These are phyloP conservation scores for Lathyrus aphaca DNA, from an alignment of 306 rosid species.

Conservation along the genomic window DNA sequence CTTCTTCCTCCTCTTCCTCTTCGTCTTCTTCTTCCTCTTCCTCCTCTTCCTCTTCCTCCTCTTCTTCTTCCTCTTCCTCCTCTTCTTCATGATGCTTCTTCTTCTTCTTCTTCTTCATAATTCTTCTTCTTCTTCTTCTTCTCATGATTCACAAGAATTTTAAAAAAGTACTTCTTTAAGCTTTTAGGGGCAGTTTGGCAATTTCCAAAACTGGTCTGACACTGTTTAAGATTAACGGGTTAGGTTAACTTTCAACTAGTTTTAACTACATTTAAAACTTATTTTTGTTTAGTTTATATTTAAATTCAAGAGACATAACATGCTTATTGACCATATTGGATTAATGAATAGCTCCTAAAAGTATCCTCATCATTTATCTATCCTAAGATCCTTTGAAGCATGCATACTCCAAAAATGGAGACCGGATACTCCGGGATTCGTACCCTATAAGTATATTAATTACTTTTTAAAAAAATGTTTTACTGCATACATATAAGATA, in stretches of 20 bases:
- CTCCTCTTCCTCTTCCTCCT: constrained; percentile 18
- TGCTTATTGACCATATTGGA: no score
- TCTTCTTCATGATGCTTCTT: no score
- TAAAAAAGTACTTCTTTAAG: neutral
- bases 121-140: constrained; percentile 15
- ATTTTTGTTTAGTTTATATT: neutral
- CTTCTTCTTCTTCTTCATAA: constrained; percentile 21
- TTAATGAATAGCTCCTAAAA: neutral
- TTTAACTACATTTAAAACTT: neutral
- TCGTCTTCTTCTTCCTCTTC: constrained; percentile 24
- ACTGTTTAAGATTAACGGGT: neutral
- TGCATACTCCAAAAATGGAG: neutral
- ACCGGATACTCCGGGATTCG: neutral
- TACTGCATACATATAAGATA: neutral
- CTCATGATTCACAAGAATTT: constrained; percentile 17
- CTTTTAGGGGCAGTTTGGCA: constrained; percentile 26
- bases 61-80: constrained; percentile 23
- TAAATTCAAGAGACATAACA: neutral
- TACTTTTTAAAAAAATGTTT: neutral
- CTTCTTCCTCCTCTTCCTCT: constrained; percentile 21
- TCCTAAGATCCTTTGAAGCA: neutral
- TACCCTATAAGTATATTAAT: neutral
- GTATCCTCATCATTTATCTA: neutral
- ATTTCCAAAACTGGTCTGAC: neutral
- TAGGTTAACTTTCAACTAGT: constrained; percentile 1